Base-by-base conservation (phyloP, 352 stramenopile genomes). In the Halophytophthora batemanensis region DNA sequence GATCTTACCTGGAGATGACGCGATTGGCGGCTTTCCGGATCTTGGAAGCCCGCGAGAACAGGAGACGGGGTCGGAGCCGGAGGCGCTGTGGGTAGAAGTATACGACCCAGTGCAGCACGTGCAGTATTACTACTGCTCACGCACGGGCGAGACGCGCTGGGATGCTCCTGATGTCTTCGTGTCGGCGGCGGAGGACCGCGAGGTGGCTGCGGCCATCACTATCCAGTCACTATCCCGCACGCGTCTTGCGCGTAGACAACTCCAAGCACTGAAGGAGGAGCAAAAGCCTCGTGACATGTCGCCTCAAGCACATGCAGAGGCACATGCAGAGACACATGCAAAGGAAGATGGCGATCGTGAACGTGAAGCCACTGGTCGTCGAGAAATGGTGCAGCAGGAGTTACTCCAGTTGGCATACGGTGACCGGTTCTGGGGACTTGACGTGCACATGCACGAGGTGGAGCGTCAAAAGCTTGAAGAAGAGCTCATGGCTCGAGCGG, bases 51-150 rank as follows among this genome's bases (percentile, higher is more conserved):
- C 25, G 8, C 4, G 25, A 31, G 25, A 4, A 31, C 25, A 31
- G 25, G 25, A 31, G 25, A 8, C 25, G 8, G 1, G 5, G 12
- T 17, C 23, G 15, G 37, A 23, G 25, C 3, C 42, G 2, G 28
- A 59, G 35, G 25, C 46, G 12, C 39, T 64, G 10, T 87, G 77
- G 74, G 61, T 87, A 23, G 77, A 87, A 61, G 77, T 87, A 18
- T 87, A 75, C 50, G 74, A 87, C 19, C 77, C 74, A 1, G 64
- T 71, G 34, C 60, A 77, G 31, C 74, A 77, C 21, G 53, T 80
- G 23, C 55, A 79, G 33, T 87, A 87, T 46, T 87, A 87, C 53
- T 78, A 79, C 45, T 79, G 66, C 40, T 59, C 74, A 7, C 40
- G 50, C 1, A 81, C 77, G 6, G 60, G 58, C 15, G 67, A 76